phyloP scores from a whole-genome alignment of 164 flowering plant species.

The Magnolia kwangsiensis region DNA sequence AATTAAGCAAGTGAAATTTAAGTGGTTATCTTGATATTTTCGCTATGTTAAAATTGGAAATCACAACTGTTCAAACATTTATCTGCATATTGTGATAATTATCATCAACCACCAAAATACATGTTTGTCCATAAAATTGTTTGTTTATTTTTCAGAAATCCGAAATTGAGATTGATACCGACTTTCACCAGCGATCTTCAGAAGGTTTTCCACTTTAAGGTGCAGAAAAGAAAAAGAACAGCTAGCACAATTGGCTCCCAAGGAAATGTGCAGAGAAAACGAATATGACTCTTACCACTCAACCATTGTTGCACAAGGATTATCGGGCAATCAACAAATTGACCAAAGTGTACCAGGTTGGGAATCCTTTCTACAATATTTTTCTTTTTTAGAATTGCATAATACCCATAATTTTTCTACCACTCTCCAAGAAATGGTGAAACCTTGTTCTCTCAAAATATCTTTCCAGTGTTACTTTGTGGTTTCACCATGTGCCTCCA shows the following conservation, averaged over 20 bases:
- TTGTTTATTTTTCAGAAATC: not conserved
- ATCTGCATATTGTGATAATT: too few relatives aligned
- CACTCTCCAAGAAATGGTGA: not conserved
- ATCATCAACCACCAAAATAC: too few relatives aligned
- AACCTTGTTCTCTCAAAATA: not conserved
- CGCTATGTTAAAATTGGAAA: too few relatives aligned
- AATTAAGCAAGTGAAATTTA: too few relatives aligned
- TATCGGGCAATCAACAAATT: conserved; percentile 16
- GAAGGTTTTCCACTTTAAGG: conserved; percentile 18
- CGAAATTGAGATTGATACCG: conserved; percentile 26
- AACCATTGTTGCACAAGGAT: conserved; percentile 13
- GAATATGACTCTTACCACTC: conserved; percentile 19
- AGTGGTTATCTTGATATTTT: too few relatives aligned
- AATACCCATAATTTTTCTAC: not conserved
- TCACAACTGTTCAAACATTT: too few relatives aligned
- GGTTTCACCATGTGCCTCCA: not conserved
- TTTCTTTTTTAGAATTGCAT: not conserved
- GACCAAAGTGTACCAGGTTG: conserved; percentile 35
- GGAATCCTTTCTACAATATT: not conserved
- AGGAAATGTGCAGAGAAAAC: conserved; percentile 10
- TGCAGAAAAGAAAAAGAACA: conserved; percentile 15
- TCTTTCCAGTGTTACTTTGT: too few relatives aligned
- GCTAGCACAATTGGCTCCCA: conserved; percentile 1
- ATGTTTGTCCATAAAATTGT: too few relatives aligned
- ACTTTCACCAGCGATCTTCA: conserved; percentile 27